Conservation (phyloP, 768 basidiomycete species). For the Podaxis pistillaris region DNA sequence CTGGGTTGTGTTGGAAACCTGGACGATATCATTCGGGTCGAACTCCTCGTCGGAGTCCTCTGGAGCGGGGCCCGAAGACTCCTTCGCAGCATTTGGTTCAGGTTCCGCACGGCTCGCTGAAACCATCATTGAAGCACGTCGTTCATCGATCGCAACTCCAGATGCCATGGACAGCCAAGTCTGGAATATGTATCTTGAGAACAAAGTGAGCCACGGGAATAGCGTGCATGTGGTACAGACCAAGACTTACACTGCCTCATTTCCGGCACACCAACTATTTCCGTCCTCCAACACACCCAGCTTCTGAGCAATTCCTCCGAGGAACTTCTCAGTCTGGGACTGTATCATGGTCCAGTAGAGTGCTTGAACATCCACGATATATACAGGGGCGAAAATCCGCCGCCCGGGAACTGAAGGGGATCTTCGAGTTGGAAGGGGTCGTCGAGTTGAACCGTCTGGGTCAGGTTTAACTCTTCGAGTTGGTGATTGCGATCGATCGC, state of each 20-base stretch:
- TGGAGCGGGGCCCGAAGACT: conserved; percentile 4
- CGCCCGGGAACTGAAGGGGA: neutral
- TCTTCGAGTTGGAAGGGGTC: neutral
- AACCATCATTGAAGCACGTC: conserved; percentile 24
- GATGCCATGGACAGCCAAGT: conserved; percentile 49
- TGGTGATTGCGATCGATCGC: conserved; percentile 11
- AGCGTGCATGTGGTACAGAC: neutral
- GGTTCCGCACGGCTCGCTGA: neutral
- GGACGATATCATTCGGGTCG: conserved; percentile 31
- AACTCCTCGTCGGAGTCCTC: conserved; percentile 30
- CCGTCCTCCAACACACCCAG: conserved; percentile 29
- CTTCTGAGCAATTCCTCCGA: conserved; percentile 31
- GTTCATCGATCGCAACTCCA: conserved; percentile 47
- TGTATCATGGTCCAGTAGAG: conserved; percentile 41
- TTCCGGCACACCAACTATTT: conserved; percentile 46
- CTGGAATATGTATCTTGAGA: conserved; percentile 35
- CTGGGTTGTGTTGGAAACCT: conserved; percentile 5
- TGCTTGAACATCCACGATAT: conserved; percentile 40
- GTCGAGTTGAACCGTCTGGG: neutral
- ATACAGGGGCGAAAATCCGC: conserved; percentile 27
- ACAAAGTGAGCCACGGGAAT: neutral
- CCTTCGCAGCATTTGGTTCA: neutral
- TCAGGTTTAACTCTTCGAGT: neutral
- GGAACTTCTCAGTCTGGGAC: conserved; percentile 15
- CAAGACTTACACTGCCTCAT: conserved; percentile 45